These are phyloP conservation scores for Echria macrotheca DNA, from an alignment of 495 filamentous ascomycete genomes.

Conservation along the genomic window DNA sequence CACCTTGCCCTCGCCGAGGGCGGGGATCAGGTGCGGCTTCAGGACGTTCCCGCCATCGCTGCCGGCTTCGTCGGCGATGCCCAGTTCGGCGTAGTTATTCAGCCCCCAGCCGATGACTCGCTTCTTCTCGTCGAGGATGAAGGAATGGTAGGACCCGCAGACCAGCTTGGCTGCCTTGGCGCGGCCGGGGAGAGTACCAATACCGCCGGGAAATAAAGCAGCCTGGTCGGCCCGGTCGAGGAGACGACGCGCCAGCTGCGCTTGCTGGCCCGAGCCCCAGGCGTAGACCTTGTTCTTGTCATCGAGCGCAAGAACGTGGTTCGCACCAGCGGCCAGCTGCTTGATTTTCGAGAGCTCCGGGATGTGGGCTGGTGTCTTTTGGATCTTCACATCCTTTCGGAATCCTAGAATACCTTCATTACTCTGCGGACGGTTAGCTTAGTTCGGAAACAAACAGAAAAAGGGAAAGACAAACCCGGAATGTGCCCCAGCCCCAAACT, in stretches of 20 bases:
- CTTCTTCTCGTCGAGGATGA: slow-evolving; percentile 67
- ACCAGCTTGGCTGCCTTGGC: slow-evolving; percentile 52
- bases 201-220: slow-evolving; percentile 61
- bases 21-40: slow-evolving; percentile 37
- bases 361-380: slow-evolving; percentile 32
- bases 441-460: neutral
- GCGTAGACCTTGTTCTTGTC: slow-evolving; percentile 58
- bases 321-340: slow-evolving; percentile 55
- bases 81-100: slow-evolving; percentile 79
- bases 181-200: slow-evolving; percentile 54
- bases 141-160: slow-evolving; percentile 65
- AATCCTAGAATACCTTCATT: slow-evolving; percentile 70
- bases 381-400: slow-evolving; percentile 31
- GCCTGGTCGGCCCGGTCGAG: slow-evolving; percentile 53
- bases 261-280: slow-evolving; percentile 70
- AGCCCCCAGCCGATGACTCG: slow-evolving; percentile 79
- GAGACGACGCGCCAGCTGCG: slow-evolving; percentile 67
- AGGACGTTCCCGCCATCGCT: slow-evolving; percentile 51
- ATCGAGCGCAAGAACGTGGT: slow-evolving; percentile 68
- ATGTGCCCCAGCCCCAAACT: slow-evolving; percentile 69
- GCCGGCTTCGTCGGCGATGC: slow-evolving; percentile 63
- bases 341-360: slow-evolving; percentile 57
- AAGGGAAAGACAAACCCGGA: slow-evolving; percentile 44
- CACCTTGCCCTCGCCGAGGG: slow-evolving; percentile 50
- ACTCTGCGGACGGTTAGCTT: slow-evolving; percentile 22